Evolutionary conservation across 1,284 basidiomycete genomes (phyloP), one percentile per base, ranked within the genome.

Genomic region (Grifola frondosa): DNA sequence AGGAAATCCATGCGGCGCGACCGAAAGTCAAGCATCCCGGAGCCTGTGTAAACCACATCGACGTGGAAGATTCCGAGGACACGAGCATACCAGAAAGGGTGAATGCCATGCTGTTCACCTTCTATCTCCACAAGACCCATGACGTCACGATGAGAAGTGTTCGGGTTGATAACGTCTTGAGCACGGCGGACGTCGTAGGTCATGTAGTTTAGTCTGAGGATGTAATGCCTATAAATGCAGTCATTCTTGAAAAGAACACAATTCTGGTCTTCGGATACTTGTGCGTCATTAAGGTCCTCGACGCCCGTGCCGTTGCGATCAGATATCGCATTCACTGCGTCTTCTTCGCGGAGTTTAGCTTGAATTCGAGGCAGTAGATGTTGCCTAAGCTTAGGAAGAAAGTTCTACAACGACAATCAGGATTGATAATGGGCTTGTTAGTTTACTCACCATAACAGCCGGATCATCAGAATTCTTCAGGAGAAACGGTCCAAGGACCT

Each of bases 151-250:
- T 59, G 37, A 16, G 30, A 47, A 19, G 53, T 54, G 2, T 30
- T 31, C 0, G 65, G 61, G 44, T 70, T 67, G 24, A 74, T 52
- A 5, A 52, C 45, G 44, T 73, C 70, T 46, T 67, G 59, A 10
- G 49, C 58, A 2, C 60, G 58, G 7, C 44, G 57, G 11, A 67
- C 40, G 43, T 68, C 59, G 34, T 68, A 68, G 0, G 60, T 56
- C 1, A 63, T 67, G 37, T 63, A 64, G 44, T 66, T 61, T 35
- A 67, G 24, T 0, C 44, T 47, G 0, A 62, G 8, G 3, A 53
- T 53, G 4, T 44, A 34, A 37, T 66, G 63, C 2, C 16, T 4
- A 32, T 61, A 64, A 4, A 67, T 47, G 5, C 50, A 46, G 32
- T 64, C 48, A 1, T 49, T 20, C 7, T 46, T 37, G 17, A 65